Evolutionary conservation across 2,329 filamentous ascomycete genomes (phyloP).

Genomic region (Tolypocladium capitatum): DNA sequence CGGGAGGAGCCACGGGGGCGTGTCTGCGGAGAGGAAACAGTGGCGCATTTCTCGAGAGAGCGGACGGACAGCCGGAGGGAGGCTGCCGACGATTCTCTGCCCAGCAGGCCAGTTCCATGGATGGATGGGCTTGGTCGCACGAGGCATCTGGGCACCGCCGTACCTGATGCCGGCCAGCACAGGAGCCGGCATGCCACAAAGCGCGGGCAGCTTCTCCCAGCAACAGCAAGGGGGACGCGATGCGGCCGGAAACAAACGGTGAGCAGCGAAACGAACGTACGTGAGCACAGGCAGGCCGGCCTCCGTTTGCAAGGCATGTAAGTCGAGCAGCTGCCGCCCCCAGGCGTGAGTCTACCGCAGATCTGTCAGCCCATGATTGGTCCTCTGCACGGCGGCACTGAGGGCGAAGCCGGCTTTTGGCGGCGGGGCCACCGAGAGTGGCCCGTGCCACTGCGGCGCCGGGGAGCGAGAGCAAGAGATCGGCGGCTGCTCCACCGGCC

Average conservation of each 20-base stretch:
- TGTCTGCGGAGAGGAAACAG: slow-evolving; percentile 3
- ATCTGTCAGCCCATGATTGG: slow-evolving; percentile 1
- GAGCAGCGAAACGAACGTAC: not conserved
- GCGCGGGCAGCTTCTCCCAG: not conserved
- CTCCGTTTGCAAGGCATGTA: not conserved
- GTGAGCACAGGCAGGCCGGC: not conserved
- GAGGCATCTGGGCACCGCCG: not conserved
- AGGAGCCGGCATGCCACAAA: not conserved
- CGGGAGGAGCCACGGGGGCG: not conserved
- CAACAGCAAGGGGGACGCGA: not conserved
- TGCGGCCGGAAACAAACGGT: not conserved
- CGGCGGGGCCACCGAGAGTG: slow-evolving; percentile 2
- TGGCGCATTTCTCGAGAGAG: slow-evolving; percentile 2
- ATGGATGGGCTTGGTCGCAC: too few relatives aligned
- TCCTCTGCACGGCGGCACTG: not conserved
- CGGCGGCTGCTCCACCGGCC: not conserved
- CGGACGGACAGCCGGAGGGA: not conserved
- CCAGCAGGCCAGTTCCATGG: not conserved
- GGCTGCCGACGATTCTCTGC: not conserved
- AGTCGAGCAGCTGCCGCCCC: not conserved
- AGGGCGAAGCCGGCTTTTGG: not conserved
- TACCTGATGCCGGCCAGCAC: not conserved
- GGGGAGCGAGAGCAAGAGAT: not conserved
- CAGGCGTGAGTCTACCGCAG: not conserved
- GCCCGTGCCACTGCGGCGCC: slow-evolving; percentile 2